Base-by-base conservation (phyloP, 2,329 filamentous ascomycete species). In the Curvularia sp. region DNA sequence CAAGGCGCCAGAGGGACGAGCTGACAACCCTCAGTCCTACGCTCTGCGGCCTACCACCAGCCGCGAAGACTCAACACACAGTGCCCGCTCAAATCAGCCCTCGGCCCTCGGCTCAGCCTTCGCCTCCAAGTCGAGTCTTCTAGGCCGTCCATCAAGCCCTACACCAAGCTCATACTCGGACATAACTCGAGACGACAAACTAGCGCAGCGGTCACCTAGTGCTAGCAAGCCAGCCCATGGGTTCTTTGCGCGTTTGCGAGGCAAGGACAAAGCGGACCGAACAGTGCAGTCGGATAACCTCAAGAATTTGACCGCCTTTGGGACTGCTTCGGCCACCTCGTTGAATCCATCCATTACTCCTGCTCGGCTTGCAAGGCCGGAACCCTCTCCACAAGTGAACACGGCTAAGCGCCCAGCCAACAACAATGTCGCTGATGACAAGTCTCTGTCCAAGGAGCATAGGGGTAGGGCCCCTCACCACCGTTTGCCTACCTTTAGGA, bases 71-170 rank as follows among this genome's bases (percentile, higher is more conserved):
- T 88, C 89, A 15, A 79, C 83, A 21, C 79, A 81, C 67, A 86
- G 80, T 67, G 27, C 81, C 77, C 57, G 78, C 30, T 65, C 67
- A 52, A 63, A 68, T 32, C 71, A 63, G 84, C 78, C 79, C 12
- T 80, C 78, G 2, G 72, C 78, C 13, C 74, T 81, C 60, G 77
- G 74, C 58, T 82, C 82, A 15, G 80, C 82, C 12, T 80, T 84
- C 70, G 81, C 78, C 46, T 84, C 83, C 28, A 77, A 79, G 13
- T 79, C 79, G 6, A 81, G 76, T 21, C 76, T 85, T 34, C 77
- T 82, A 74, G 84, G 80, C 65, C 88, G 93, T 64, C 88, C 91
- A 12, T 86, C 90, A 60, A 96, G 93, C 76, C 92, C 93, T 25
- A 91, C 92, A 0, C 90, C 93, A 7, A 95, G 91, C 75, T 82